Evolutionary conservation across 495 filamentous ascomycete species (phyloP).

Genomic region (Penicillium dipodomyicola): DNA sequence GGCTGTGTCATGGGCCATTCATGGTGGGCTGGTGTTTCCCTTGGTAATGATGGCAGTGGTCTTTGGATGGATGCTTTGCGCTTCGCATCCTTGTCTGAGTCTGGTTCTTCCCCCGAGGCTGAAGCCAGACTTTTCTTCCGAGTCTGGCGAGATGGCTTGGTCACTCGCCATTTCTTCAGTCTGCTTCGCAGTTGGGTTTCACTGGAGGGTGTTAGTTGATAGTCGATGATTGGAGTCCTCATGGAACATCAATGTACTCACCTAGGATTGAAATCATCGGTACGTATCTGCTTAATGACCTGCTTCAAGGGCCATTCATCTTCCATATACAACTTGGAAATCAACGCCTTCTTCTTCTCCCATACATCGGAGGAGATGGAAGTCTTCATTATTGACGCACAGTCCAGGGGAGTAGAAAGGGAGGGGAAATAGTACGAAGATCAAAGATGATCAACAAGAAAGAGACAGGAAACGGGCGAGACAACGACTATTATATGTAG

Average conservation of each 20-base stretch:
- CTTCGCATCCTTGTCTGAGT: constrained; percentile 32
- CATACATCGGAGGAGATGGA: constrained; percentile 49
- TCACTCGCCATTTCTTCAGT: constrained; percentile 51
- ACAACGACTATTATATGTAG: constrained; percentile 7
- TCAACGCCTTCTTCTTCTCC: constrained; percentile 50
- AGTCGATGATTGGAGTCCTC: neutral
- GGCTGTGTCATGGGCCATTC: constrained; percentile 18
- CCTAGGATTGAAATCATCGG: constrained; percentile 50
- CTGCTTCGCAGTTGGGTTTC: constrained; percentile 49
- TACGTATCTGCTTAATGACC: constrained; percentile 50
- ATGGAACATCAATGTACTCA: constrained; percentile 16
- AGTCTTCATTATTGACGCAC: constrained; percentile 39
- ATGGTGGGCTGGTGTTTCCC: constrained; percentile 10
- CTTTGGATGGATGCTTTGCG: constrained; percentile 21
- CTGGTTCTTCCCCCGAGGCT: constrained; percentile 14
- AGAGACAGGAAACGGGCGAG: constrained; percentile 9
- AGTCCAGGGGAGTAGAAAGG: constrained; percentile 5
- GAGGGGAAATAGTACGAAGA: neutral
- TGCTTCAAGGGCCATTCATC: constrained; percentile 52
- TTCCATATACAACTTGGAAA: constrained; percentile 48
- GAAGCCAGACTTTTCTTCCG: constrained; percentile 39
- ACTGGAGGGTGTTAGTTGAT: constrained; percentile 20
- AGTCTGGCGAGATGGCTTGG: constrained; percentile 48
- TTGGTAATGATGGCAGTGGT: constrained; percentile 12
- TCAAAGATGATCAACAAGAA: constrained; percentile 3